phyloP scores from a whole-genome alignment of 495 filamentous ascomycete species.

The Penicillium parvum region DNA sequence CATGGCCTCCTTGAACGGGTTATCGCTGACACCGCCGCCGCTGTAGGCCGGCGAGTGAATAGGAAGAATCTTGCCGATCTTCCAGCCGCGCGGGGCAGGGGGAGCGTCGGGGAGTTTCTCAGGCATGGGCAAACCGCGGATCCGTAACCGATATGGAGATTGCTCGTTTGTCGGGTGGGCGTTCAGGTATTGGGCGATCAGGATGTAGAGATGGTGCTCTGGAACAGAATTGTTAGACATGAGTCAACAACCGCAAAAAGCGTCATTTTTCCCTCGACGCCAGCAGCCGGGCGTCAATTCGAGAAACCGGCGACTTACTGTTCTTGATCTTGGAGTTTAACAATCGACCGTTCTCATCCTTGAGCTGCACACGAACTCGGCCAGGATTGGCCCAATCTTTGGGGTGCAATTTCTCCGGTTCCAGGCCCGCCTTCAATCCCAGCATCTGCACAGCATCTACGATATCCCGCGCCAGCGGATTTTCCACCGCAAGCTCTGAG shows the following conservation, averaged over 20 bases:
- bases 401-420: conserved; percentile 88
- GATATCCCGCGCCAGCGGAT: conserved; percentile 86
- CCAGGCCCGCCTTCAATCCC: conserved; percentile 72
- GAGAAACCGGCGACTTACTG: conserved; percentile 47
- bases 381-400: conserved; percentile 98
- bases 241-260: background rate
- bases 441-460: conserved; percentile 74
- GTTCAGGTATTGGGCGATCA: conserved; percentile 69
- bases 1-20: conserved; percentile 98
- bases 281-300: background rate
- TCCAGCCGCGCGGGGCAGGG: conserved; percentile 85
- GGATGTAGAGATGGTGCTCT: conserved; percentile 82
- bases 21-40: conserved; percentile 92
- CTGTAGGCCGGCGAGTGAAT: conserved; percentile 84
- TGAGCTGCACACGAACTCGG: conserved; percentile 73
- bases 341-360: conserved; percentile 47
- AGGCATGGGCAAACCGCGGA: conserved; percentile 62
- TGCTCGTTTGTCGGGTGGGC: conserved; percentile 71
- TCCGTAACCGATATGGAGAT: conserved; percentile 58
- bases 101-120: conserved; percentile 64
- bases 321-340: conserved; percentile 62
- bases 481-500: conserved; percentile 64
- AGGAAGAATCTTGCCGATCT: conserved; percentile 77
- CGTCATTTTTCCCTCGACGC: background rate
- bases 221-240: background rate